Percentiles rank a stretch among this genome's conserved stretches.
Evolutionary conservation across 345 rosid species (phyloP).

Genomic region (Corymbia maculata): DNA sequence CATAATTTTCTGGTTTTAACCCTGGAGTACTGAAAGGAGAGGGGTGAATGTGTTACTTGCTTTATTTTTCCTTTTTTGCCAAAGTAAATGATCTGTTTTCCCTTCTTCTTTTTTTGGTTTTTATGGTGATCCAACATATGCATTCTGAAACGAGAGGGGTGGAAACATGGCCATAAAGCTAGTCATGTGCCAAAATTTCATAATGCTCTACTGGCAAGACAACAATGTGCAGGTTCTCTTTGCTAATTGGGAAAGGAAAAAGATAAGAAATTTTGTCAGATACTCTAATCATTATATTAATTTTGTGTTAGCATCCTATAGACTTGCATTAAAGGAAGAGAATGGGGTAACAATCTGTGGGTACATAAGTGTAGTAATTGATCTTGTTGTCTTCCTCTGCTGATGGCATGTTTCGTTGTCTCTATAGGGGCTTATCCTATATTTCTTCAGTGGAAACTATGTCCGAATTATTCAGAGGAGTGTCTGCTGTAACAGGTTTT

Average conservation of each 20-base stretch:
- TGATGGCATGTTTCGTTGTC: neutral
- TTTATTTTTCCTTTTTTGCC: neutral
- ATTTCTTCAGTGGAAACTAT: neutral
- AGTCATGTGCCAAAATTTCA: neutral
- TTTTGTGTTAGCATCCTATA: neutral
- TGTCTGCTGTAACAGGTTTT: slow-evolving; percentile 26
- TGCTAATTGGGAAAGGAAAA: neutral
- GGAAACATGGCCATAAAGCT: neutral
- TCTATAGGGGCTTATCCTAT: neutral
- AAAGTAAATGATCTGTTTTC: neutral
- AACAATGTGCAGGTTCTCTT: neutral
- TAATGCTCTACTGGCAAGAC: neutral
- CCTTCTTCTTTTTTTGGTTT: neutral
- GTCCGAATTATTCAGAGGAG: neutral
- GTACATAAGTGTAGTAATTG: neutral
- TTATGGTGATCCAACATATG: neutral
- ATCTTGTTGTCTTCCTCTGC: neutral
- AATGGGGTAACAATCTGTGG: neutral
- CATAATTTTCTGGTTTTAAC: neutral
- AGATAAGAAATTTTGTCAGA: neutral
- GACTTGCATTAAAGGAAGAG: neutral
- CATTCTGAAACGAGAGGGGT: neutral
- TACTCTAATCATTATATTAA: neutral
- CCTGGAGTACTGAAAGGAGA: neutral
- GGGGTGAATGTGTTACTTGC: neutral